Conservation (phyloP, 139 green algal genomes). For the Picochlorum sp. region DNA sequence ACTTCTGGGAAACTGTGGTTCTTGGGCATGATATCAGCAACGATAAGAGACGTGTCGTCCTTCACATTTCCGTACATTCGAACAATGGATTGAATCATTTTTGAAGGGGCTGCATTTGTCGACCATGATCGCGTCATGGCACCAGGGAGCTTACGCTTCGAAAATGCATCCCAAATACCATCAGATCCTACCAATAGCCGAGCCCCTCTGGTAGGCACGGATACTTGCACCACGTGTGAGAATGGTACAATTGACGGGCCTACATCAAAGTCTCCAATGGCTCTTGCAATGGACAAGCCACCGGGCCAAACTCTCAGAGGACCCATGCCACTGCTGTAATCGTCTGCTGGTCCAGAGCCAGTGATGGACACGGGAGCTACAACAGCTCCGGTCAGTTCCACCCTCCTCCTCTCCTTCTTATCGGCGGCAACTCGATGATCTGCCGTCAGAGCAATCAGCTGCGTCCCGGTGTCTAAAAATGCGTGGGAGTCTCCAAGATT, state of each 20-base stretch:
- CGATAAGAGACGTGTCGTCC: slow-evolving; percentile 75
- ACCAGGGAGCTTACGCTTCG: slow-evolving; percentile 26
- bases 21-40: slow-evolving; percentile 61
- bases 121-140: slow-evolving; percentile 22
- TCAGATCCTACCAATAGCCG: slow-evolving; percentile 75
- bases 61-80: slow-evolving; percentile 32
- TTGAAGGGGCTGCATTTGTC: slow-evolving; percentile 10
- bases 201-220: slow-evolving; percentile 41
- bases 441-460: slow-evolving; percentile 22
- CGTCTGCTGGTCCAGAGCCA: slow-evolving; percentile 13
- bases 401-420: slow-evolving; percentile 24
- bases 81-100: slow-evolving; percentile 23
- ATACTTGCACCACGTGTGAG: slow-evolving; percentile 74
- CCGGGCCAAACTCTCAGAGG: slow-evolving; percentile 85
- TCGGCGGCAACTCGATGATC: slow-evolving; percentile 39
- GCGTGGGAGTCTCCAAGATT: slow-evolving; percentile 79
- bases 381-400: slow-evolving; percentile 25
- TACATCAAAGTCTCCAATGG: slow-evolving; percentile 80
- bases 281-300: slow-evolving; percentile 71
- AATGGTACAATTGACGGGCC: slow-evolving; percentile 62
- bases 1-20: slow-evolving; percentile 28
- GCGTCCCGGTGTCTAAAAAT: slow-evolving; percentile 56
- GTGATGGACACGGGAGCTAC: slow-evolving; percentile 29
- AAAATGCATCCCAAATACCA: slow-evolving; percentile 82
- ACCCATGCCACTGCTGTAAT: slow-evolving; percentile 46